Base-by-base conservation (phyloP, 345 rosid genomes). In the Erysimum cheiranthoides region DNA sequence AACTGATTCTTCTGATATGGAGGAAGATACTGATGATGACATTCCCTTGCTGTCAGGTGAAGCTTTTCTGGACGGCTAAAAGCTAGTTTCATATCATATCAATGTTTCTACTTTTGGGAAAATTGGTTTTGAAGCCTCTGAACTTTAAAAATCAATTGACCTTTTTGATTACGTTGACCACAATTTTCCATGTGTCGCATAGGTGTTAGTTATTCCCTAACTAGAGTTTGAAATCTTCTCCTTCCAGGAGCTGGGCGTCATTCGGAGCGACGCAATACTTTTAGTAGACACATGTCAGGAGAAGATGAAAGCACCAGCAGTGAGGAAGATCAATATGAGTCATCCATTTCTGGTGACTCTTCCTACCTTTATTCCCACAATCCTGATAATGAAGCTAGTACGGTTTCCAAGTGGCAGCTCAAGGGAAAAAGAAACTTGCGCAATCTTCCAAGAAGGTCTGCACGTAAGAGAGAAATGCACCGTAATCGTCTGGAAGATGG, bases 401-500 rank as follows among this genome's bases (percentile, higher is more conserved):
- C 70, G 11, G 95, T 90, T 76, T 91, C 97, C 81, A 91, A 87
- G 71, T 96, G 99, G 99, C 93, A 85, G 76, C 80, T 82, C 58
- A 96, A 88, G 86, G 89, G 99, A 70, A 96, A 93, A 82, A 87
- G 98, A 80, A 93, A 91, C 66, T 78, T 81, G 36, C 87, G 99
- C 5, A 84, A 86, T 77, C 84, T 93, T 68, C 73, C 85, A 45
- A 88, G 85, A 73, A 79, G 84, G 79, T 77, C 87, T 67, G 62
- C 78, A 32, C 85, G 84, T 61, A 79, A 69, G 69, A 36, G 75
- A 59, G 56, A 64, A 57, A 47, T 64, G 73, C 73, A 64, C 5
- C 76, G 71, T 50, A 67, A 70, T 78, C 86, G 77, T 68, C 68
- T 73, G 36, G 69, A 63, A 62, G 73, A 63, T 77, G 86, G 86